phyloP scores from a whole-genome alignment of 441 rosid species.

The Cnidoscolus chayamansa region DNA sequence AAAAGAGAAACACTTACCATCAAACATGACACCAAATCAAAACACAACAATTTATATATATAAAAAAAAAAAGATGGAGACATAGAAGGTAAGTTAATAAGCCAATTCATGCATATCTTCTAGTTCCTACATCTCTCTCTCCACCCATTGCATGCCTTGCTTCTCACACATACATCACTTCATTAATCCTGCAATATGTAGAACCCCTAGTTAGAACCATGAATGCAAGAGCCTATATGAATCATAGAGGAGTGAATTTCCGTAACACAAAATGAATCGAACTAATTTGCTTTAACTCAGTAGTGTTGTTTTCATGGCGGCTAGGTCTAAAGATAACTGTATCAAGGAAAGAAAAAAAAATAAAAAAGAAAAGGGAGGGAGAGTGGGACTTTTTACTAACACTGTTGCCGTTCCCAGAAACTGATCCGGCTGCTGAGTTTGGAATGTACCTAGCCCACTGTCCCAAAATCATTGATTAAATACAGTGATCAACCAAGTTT shows the following conservation, averaged over 20 bases:
- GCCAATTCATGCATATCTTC: background rate
- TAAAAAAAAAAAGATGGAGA: background rate
- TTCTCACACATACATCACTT: constrained; percentile 25
- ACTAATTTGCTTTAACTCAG: too few species aligned
- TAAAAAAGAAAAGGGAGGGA: background rate
- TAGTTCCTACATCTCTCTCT: background rate
- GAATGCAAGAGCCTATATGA: too few species aligned
- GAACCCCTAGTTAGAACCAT: constrained; percentile 27
- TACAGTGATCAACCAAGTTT: background rate
- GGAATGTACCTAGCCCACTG: constrained; percentile 99
- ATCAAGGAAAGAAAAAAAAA: too few species aligned
- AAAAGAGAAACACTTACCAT: constrained; percentile 3
- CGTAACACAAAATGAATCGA: too few species aligned
- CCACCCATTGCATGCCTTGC: too few species aligned
- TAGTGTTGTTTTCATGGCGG: too few species aligned
- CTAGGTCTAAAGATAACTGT: too few species aligned
- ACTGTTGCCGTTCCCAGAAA: constrained; percentile 49
- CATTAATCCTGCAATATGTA: constrained; percentile 37
- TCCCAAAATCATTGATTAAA: background rate
- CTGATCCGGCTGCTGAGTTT: constrained; percentile 54
- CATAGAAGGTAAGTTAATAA: background rate
- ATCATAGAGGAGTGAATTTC: too few species aligned
- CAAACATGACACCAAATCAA: background rate
- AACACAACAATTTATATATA: too few species aligned
- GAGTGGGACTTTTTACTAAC: background rate